Percentiles rank a stretch among this genome's conserved stretches.
These are phyloP conservation scores for Rhypophila decipiens DNA, from an alignment of 495 filamentous ascomycete genomes.

Conservation along the genomic window DNA sequence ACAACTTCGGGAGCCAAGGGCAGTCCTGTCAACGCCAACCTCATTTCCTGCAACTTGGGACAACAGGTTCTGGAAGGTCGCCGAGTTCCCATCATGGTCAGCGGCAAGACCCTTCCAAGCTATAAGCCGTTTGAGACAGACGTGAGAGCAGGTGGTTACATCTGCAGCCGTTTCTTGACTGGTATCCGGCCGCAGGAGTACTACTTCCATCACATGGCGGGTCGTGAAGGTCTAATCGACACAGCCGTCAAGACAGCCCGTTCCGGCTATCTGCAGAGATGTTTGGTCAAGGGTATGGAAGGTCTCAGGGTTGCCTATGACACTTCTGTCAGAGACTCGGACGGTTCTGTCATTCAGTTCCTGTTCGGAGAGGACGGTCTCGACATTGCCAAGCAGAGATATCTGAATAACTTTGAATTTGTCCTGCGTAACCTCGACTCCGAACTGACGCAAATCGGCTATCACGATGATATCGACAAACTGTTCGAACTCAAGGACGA, in stretches of 20 bases:
- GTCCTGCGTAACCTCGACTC: constrained; percentile 67
- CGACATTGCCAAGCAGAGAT: constrained; percentile 89
- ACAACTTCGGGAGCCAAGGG: constrained; percentile 96
- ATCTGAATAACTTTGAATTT: constrained; percentile 87
- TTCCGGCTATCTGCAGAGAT: constrained; percentile 95
- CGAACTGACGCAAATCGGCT: constrained; percentile 42
- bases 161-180: constrained; percentile 94
- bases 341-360: constrained; percentile 91
- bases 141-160: constrained; percentile 87
- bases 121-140: constrained; percentile 89
- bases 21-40: constrained; percentile 83
- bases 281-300: constrained; percentile 99
- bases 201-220: constrained; percentile 99
- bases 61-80: constrained; percentile 95
- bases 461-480: constrained; percentile 28
- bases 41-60: constrained; percentile 95
- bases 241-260: constrained; percentile 97
- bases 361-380: constrained; percentile 95
- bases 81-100: constrained; percentile 94
- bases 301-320: constrained; percentile 89
- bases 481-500: constrained; percentile 43
- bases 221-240: constrained; percentile 97
- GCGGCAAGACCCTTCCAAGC: constrained; percentile 91
- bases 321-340: constrained; percentile 84
- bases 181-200: constrained; percentile 96